Conservation (phyloP, 352 stramenopile species). For the Pythium periplocum region DNA sequence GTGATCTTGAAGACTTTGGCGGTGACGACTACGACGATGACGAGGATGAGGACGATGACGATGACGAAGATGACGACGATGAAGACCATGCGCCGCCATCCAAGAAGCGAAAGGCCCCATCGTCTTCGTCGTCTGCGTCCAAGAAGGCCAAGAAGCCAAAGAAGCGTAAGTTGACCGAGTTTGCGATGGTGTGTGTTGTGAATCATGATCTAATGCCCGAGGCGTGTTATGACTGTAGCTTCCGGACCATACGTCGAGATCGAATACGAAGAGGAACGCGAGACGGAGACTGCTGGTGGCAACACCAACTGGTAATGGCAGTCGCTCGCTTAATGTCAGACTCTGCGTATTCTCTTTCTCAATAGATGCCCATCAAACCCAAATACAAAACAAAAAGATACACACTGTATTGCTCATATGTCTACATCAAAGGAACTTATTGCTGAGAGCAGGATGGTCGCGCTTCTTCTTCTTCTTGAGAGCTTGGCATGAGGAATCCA, state of each 20-base stretch:
- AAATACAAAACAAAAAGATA: neutral
- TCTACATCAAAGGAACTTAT: conserved; percentile 11
- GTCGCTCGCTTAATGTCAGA: neutral
- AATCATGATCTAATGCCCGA: neutral
- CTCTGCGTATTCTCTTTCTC: no score
- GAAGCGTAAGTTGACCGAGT: conserved; percentile 33
- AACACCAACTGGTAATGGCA: conserved; percentile 45
- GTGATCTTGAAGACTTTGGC: conserved; percentile 85
- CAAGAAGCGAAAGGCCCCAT: conserved; percentile 68
- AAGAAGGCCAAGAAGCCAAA: conserved; percentile 64
- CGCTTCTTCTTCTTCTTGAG: conserved; percentile 27
- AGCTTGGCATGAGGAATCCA: no score
- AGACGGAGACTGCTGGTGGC: conserved; percentile 38
- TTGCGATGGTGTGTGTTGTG: neutral
- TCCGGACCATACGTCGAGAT: conserved; percentile 80
- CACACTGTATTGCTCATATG: no score
- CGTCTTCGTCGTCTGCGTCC: conserved; percentile 3
- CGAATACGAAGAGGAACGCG: conserved; percentile 80
- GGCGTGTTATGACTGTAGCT: conserved; percentile 11
- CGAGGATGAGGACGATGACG: conserved; percentile 36
- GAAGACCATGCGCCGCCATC: conserved; percentile 32
- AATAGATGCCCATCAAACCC: no score
- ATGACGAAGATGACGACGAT: conserved; percentile 29
- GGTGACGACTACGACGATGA: conserved; percentile 60
- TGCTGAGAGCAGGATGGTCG: conserved; percentile 41